A percentile compares a stretch with the other conserved stretches of the same genome.
Conservation (phyloP, 352 stramenopile species). For the Pythium insidiosum region DNA sequence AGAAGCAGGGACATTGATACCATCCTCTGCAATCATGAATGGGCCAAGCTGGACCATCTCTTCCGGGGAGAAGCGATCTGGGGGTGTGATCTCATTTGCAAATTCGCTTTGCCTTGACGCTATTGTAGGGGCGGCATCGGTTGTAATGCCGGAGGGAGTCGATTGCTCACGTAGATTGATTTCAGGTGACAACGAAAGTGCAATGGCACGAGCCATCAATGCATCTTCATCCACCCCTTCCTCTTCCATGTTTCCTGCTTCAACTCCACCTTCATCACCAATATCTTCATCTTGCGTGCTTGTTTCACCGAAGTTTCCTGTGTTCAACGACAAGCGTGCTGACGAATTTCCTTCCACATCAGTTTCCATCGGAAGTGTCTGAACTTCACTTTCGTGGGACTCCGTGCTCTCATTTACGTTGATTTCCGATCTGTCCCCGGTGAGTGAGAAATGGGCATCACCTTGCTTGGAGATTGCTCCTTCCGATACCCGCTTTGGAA, state of each 20-base stretch:
- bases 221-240: constrained; percentile 84
- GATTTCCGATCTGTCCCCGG: too few relatives aligned
- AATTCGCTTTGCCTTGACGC: too few relatives aligned
- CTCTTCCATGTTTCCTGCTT: constrained; percentile 32
- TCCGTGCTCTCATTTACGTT: too few relatives aligned
- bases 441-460: not conserved
- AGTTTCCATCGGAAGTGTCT: too few relatives aligned
- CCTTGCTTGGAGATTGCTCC: not conserved
- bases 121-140: too few relatives aligned
- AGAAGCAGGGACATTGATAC: constrained; percentile 32
- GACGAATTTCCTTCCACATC: not conserved
- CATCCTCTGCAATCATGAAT: constrained; percentile 42
- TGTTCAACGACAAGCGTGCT: too few relatives aligned
- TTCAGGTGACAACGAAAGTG: constrained; percentile 80
- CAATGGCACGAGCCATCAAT: constrained; percentile 84
- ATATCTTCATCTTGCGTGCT: constrained; percentile 45
- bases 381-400: too few relatives aligned
- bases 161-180: constrained; percentile 67
- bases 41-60: constrained; percentile 61
- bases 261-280: constrained; percentile 42
- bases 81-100: constrained; percentile 24
- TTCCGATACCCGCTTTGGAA: constrained; percentile 14
- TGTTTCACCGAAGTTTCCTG: too few relatives aligned
- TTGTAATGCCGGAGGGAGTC: too few relatives aligned
- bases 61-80: constrained; percentile 49